Evolutionary conservation across 1,284 basidiomycete species (phyloP).

Genomic region (Termitomyces sp.): DNA sequence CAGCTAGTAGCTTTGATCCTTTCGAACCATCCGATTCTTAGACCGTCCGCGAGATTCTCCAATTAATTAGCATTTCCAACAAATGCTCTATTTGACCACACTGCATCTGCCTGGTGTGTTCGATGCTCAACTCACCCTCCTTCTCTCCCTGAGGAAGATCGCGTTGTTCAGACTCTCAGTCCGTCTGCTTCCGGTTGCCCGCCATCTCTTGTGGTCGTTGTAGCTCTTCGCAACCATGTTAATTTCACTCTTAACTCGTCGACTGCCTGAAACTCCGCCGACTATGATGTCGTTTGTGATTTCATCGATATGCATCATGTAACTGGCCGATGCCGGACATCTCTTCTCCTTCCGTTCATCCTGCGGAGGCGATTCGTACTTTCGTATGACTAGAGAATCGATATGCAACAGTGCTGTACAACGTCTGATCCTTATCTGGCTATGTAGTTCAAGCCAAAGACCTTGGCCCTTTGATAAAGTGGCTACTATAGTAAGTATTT

Average conservation of each 20-base stretch:
- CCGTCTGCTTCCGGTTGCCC: background rate
- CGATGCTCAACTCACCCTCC: too few relatives aligned
- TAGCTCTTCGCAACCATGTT: background rate
- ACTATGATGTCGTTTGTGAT: background rate
- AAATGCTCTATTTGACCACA: background rate
- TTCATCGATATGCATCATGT: background rate
- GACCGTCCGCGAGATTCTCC: too few relatives aligned
- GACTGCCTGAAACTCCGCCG: background rate
- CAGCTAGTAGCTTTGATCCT: background rate
- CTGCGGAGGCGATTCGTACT: background rate
- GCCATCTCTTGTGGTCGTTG: background rate
- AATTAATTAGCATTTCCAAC: background rate
- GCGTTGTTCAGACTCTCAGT: background rate
- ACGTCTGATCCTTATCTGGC: background rate
- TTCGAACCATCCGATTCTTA: background rate
- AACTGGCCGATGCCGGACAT: background rate
- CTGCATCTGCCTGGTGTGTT: background rate
- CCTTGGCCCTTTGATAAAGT: background rate
- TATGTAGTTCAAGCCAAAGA: background rate
- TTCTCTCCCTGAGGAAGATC: background rate
- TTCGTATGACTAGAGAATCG: background rate
- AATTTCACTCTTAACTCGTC: background rate
- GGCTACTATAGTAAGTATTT: background rate
- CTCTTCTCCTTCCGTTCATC: conserved; percentile 4
- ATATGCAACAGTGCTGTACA: background rate